Conservation (phyloP, 2,329 filamentous ascomycete genomes). For the Ophiocordyceps polyrhachis-furcata region DNA sequence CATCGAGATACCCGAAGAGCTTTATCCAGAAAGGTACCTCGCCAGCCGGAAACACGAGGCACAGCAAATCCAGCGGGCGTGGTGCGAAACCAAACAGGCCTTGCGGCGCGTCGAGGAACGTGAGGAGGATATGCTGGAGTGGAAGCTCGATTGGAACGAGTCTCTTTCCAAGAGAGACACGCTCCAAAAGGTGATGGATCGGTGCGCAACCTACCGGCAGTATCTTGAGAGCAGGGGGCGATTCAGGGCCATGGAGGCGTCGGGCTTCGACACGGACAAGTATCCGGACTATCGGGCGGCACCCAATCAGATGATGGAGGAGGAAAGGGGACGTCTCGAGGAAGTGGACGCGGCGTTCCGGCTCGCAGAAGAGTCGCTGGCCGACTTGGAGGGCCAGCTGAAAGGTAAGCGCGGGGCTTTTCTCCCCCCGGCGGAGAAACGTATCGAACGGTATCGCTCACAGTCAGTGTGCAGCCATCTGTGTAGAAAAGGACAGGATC, state of each 20-base stretch:
- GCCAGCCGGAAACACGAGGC: constrained; percentile 25
- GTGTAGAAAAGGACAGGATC: constrained; percentile 13
- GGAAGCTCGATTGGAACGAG: constrained; percentile 10
- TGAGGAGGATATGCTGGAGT: constrained; percentile 10
- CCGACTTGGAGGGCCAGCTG: constrained; percentile 15
- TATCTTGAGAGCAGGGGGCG: constrained; percentile 18
- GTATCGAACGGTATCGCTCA: background rate
- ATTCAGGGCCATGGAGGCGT: constrained; percentile 18
- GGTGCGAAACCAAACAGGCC: constrained; percentile 13
- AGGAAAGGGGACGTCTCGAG: constrained; percentile 9
- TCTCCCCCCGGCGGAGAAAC: background rate
- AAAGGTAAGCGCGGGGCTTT: constrained; percentile 13
- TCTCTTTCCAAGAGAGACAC: constrained; percentile 12
- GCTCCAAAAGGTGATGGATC: constrained; percentile 11
- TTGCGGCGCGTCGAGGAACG: constrained; percentile 8
- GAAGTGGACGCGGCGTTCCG: constrained; percentile 16
- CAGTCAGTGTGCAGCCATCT: constrained; percentile 8
- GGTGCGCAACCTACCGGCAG: constrained; percentile 14
- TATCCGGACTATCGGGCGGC: constrained; percentile 20
- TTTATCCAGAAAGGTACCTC: constrained; percentile 37
- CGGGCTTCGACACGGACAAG: constrained; percentile 18
- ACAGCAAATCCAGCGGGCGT: constrained; percentile 21
- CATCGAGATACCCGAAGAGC: constrained; percentile 29
- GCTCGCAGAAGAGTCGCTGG: constrained; percentile 14
- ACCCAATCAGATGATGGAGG: constrained; percentile 16